phyloP scores from a whole-genome alignment of 2,329 filamentous ascomycete genomes.

The Alternaria sp. region DNA sequence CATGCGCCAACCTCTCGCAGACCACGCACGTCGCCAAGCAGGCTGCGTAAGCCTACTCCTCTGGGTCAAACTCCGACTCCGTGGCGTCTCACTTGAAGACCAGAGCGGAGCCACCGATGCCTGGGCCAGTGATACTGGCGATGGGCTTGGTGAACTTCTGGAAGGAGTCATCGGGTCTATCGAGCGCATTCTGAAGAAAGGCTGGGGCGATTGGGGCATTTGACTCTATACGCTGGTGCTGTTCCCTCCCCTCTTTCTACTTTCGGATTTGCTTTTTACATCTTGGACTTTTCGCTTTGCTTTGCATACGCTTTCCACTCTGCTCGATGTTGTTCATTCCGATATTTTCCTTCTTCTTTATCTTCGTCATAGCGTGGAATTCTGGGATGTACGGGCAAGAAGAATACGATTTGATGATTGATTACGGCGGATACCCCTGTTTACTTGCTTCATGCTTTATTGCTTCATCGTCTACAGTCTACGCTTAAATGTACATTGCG shows the following conservation, averaged over 20 bases:
- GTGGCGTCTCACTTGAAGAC: constrained; percentile 29
- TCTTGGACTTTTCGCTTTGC: background rate
- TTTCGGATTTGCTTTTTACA: constrained; percentile 1
- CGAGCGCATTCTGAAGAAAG: constrained; percentile 41
- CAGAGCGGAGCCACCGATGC: constrained; percentile 22
- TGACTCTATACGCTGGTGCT: constrained; percentile 18
- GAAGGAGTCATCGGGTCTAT: constrained; percentile 39
- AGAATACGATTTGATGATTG: background rate
- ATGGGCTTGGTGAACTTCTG: constrained; percentile 43
- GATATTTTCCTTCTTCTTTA: background rate
- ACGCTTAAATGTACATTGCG: background rate
- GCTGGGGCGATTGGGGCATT: constrained; percentile 45
- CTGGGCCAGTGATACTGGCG: constrained; percentile 25
- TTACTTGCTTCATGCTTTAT: background rate
- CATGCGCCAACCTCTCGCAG: constrained; percentile 27
- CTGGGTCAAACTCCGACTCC: constrained; percentile 46
- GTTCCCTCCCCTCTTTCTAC: constrained; percentile 5
- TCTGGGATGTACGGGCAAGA: background rate
- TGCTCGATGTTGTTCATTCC: background rate
- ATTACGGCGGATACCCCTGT: constrained; percentile 12
- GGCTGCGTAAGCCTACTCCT: constrained; percentile 43
- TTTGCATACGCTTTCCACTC: background rate
- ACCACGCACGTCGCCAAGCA: constrained; percentile 37
- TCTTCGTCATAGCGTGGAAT: background rate
- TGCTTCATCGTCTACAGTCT: background rate